Percentiles rank a stretch among this genome's conserved stretches.
Conservation (phyloP, 2,329 filamentous ascomycete species). For the Colletotrichum sp. region DNA sequence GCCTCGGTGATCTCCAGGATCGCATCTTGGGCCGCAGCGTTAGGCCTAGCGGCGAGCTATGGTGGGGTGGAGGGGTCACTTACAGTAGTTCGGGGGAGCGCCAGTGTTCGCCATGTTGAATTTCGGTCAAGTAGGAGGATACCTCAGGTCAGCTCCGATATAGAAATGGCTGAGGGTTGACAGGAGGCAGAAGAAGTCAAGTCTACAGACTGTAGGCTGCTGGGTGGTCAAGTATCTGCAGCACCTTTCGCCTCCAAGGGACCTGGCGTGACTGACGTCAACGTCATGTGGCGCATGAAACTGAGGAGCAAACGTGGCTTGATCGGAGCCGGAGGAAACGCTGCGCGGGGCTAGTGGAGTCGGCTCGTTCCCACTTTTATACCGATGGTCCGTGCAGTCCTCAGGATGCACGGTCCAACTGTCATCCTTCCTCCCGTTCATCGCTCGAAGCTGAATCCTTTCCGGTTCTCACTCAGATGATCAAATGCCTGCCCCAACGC, state of each 20-base stretch:
- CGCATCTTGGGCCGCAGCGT: conserved; percentile 59
- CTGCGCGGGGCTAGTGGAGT: not conserved
- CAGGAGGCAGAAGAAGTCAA: not conserved
- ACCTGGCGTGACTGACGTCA: conserved; percentile 20
- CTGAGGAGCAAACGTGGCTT: conserved; percentile 28
- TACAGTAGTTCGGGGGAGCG: conserved; percentile 65
- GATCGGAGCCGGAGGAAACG: not conserved
- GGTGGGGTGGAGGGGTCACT: conserved; percentile 25
- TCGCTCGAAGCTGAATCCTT: not conserved
- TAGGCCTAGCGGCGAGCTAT: not conserved
- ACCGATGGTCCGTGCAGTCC: not conserved
- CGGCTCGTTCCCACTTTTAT: not conserved
- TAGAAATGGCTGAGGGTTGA: not conserved
- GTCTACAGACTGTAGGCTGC: not conserved
- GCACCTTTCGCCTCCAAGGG: not conserved
- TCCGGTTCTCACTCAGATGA: not conserved
- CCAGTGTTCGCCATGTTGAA: conserved; percentile 27
- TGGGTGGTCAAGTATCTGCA: not conserved
- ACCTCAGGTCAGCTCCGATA: not conserved
- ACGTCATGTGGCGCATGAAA: conserved; percentile 48
- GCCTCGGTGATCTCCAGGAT: conserved; percentile 75
- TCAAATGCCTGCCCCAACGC: not conserved
- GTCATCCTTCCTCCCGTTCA: not conserved
- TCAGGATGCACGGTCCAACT: not conserved
- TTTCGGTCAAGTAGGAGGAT: not conserved